Base-by-base conservation (phyloP, 805 yeast species). In the Saturnispora serradocipensis region DNA sequence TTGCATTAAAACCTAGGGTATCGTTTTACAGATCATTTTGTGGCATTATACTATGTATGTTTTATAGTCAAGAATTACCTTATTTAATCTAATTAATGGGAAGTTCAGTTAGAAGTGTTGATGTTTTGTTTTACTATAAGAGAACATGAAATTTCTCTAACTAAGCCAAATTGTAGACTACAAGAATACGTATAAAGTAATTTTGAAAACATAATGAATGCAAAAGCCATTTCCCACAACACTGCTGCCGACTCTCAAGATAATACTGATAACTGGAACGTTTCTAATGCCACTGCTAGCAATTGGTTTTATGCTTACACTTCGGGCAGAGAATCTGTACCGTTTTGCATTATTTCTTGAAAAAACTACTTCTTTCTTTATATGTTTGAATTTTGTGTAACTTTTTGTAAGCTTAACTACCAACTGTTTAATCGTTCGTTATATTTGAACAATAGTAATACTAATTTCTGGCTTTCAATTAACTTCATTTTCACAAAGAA, bases 261-360 rank as follows among this genome's bases (percentile, higher is more conserved):
- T 32, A 47, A 30, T 13, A 16, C 39, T 15, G 50, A 47, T 18
- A 47, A 47, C 20, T 39, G 45, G 44, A 27, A 28, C 18, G 30
- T 47, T 20, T 20, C 42, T 27, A 20, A 39, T 10, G n/a, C 11
- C n/a, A 20, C 28, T 10, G 39, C 11, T 40, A 10, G 43, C 10
- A n/a, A 27, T 13, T 35, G 27, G 32, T 46, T 46, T 22, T 20
- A 18, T 13, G 30, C 38, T 15, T 42, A 15, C 30, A 34, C 22
- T 13, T 36, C 34, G 18, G 36, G 27, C 5, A 27, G 30, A 32
- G 24, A 38, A 38, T 13, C 24, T 15, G 36, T 30, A 18, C 45
- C 40, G 16, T 47, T 39, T 18, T 47, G 50, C 20, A 47, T 40
- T 30, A 32, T 47, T 30, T 44, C 45, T 20, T 47, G 34, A 38